Base-by-base conservation (phyloP, 148 eudicot genomes). In the Chenopodium album region DNA sequence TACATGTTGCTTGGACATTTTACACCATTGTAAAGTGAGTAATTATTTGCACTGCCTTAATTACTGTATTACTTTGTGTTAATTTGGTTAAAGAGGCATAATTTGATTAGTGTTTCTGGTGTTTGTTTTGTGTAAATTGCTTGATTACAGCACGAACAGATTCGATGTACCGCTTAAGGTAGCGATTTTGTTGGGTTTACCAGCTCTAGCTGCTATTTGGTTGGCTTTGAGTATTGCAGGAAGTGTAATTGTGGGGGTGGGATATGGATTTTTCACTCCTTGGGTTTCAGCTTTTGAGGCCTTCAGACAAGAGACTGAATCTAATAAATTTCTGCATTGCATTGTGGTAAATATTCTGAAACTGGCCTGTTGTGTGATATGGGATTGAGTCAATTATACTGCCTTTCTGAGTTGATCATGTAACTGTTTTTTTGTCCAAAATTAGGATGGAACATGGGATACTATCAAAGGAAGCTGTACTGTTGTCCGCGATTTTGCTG, bases 251-350 rank as follows among this genome's bases (percentile, higher is more conserved):
- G 90, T 91, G 81, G 98, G 99, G 72, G 84, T 94, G 7, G 99
- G 98, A 26, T 96, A 96, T 96, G 99, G 99, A 0, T 96, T 94
- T 79, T 92, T 96, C 87, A 89, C 95, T 80, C 99, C 98, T 66
- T 96, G 94, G 98, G 86, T 94, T 80, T 92, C 99, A 9, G 81
- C 99, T 73, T 96, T 96, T 82, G 98, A 96, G 79, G 94, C 99
- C 80, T 96, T 92, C 84, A 88, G 98, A 82, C 88, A 81, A 68
- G 99, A 88, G 23, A 81, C 87, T 82, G 97, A 90, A 82, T 87
- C 85, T 78, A 78, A 88, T 73, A 94, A 89, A 80, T 92, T 88
- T 87, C 83, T 78, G 78, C 98, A 96, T 47, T 89, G 90, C 88
- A 83, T 94, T 92, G 95, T 96, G 94, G 99, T 94, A 92, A 75